A percentile compares a stretch with the other conserved stretches of the same genome.
Evolutionary conservation across 1,139 yeast species (phyloP).

Genomic region (Suhomyces guaymorum): DNA sequence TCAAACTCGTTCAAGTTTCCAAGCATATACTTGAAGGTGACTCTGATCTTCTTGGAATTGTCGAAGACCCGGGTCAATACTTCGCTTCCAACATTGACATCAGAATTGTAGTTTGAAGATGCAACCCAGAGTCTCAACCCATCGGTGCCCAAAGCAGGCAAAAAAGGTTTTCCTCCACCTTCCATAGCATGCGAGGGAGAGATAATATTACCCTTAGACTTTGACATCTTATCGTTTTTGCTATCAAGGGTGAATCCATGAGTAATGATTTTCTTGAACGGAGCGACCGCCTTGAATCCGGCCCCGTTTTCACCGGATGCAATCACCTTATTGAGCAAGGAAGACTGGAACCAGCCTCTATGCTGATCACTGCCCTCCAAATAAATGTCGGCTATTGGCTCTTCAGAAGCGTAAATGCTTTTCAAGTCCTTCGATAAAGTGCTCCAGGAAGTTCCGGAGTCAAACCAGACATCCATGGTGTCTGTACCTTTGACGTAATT

Average conservation of each 20-base stretch:
- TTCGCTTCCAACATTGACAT: constrained; percentile 72
- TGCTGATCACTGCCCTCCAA: constrained; percentile 97
- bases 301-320: constrained; percentile 36
- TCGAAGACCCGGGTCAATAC: constrained; percentile 77
- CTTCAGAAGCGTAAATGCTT: constrained; percentile 21
- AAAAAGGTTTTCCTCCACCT: constrained; percentile 57
- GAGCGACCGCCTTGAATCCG: constrained; percentile 53
- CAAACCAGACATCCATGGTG: constrained; percentile 99
- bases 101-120: constrained; percentile 81
- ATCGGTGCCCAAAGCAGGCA: constrained; percentile 83
- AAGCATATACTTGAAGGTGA: constrained; percentile 75
- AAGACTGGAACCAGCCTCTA: constrained; percentile 98
- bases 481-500: constrained; percentile 69
- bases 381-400: constrained; percentile 70
- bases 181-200: constrained; percentile 65
- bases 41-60: constrained; percentile 74
- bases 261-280: constrained; percentile 75
- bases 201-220: constrained; percentile 82
- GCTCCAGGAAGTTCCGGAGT: constrained; percentile 93
- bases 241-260: constrained; percentile 93
- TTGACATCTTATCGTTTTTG: constrained; percentile 88
- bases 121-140: constrained; percentile 93
- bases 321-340: constrained; percentile 76
- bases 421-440: constrained; percentile 48
- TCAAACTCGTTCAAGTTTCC: constrained; percentile 63